These are phyloP conservation scores for Kazachstania bromeliacearum DNA, from an alignment of 805 yeast species.

Conservation along the genomic window DNA sequence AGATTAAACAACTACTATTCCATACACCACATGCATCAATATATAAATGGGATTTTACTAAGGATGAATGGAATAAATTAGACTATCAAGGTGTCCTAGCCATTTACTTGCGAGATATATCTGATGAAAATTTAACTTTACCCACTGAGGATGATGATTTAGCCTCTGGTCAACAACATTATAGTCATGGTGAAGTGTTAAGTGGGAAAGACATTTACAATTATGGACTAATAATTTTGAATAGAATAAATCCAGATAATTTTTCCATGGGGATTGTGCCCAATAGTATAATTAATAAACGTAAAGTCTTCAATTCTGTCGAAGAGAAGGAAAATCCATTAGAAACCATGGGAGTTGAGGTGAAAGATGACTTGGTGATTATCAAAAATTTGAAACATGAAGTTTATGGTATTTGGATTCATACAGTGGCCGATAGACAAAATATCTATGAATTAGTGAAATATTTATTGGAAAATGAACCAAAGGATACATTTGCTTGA, in stretches of 20 bases:
- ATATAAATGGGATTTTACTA: slow-evolving; percentile 48
- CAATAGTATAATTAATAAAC: slow-evolving; percentile 38
- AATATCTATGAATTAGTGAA: slow-evolving; percentile 42
- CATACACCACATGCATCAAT: slow-evolving; percentile 65
- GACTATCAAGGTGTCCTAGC: slow-evolving; percentile 66
- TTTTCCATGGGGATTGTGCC: slow-evolving; percentile 63
- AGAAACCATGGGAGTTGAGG: slow-evolving; percentile 53
- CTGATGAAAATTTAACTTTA: slow-evolving; percentile 11
- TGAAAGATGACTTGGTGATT: slow-evolving; percentile 60
- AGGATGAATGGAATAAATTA: slow-evolving; percentile 59
- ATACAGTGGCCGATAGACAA: slow-evolving; percentile 56
- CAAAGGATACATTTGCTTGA: slow-evolving; percentile 26
- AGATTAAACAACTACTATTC: slow-evolving; percentile 55
- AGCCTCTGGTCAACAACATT: slow-evolving; percentile 1
- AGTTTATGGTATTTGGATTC: slow-evolving; percentile 72
- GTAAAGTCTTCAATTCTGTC: slow-evolving; percentile 28
- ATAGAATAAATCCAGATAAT: slow-evolving; percentile 59
- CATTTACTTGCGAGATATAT: slow-evolving; percentile 46
- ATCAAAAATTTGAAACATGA: slow-evolving; percentile 59
- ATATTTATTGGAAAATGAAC: slow-evolving; percentile 26
- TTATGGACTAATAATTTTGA: slow-evolving; percentile 62
- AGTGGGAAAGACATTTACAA: slow-evolving; percentile 37
- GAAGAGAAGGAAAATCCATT: slow-evolving; percentile 25
- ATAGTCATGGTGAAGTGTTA: slow-evolving; percentile 13
- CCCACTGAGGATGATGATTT: slow-evolving; percentile 11